Conservation (phyloP, 2,329 filamentous ascomycete species). For the Epichloe amarillans region DNA sequence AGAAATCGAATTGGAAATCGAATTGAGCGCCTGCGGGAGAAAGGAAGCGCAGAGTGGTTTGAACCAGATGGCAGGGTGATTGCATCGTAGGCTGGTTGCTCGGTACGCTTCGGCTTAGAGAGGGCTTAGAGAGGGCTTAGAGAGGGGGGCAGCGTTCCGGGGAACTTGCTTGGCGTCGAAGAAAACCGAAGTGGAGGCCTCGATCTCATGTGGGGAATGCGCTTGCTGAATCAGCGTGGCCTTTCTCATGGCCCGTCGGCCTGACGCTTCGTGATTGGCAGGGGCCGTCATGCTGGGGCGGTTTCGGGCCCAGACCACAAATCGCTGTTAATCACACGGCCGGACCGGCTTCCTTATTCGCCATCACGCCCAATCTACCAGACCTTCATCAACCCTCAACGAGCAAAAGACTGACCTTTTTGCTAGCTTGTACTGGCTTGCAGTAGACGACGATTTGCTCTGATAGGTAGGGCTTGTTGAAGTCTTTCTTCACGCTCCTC, state of each 20-base stretch:
- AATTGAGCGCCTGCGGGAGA: neutral
- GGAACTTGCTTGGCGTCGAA: neutral
- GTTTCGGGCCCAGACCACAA: neutral
- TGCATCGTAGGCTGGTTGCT: constrained; percentile 7
- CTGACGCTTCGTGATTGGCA: constrained; percentile 12
- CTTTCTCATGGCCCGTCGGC: constrained; percentile 4
- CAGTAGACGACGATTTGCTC: neutral
- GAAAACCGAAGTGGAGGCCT: constrained; percentile 3
- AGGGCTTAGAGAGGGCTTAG: constrained; percentile 26
- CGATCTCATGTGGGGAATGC: neutral
- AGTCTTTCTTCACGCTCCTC: neutral
- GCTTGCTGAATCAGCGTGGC: neutral
- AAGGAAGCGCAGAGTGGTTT: neutral
- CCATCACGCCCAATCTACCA: constrained; percentile 5
- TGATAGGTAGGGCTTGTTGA: neutral
- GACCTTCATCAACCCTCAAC: neutral
- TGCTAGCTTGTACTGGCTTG: neutral
- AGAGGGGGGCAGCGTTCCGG: constrained; percentile 13
- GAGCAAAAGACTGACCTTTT: neutral
- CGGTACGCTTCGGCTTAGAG: constrained; percentile 26
- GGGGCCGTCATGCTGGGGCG: constrained; percentile 1
- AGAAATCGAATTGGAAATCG: neutral
- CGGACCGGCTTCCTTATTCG: constrained; percentile 6
- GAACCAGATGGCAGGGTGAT: neutral
- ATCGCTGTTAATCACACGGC: neutral